A percentile compares a stretch with the other conserved stretches of the same genome.
phyloP scores from a whole-genome alignment of 2,329 filamentous ascomycete species.

The Aspergillus hortae region DNA sequence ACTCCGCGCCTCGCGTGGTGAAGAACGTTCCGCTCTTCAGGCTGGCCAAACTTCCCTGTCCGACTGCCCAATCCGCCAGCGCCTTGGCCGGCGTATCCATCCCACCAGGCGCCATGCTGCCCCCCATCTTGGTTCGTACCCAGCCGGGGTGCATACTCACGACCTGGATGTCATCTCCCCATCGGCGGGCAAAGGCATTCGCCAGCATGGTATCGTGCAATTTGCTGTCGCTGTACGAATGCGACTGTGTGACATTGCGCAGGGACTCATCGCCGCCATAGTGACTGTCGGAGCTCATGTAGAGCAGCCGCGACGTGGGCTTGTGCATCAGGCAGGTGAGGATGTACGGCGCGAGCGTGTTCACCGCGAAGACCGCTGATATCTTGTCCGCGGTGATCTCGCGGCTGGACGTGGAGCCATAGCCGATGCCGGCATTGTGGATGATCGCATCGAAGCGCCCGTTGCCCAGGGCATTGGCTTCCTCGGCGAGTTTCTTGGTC shows the following conservation, averaged over 20 bases:
- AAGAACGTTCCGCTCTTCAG: conserved; percentile 17
- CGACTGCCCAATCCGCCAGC: conserved; percentile 46
- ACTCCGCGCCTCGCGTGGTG: conserved; percentile 19
- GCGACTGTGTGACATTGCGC: conserved; percentile 28
- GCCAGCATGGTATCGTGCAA: conserved; percentile 55
- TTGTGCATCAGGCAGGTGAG: conserved; percentile 49
- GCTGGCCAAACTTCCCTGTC: conserved; percentile 17
- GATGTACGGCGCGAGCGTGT: conserved; percentile 57
- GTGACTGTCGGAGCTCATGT: conserved; percentile 52
- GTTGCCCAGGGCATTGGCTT: conserved; percentile 43
- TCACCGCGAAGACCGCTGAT: conserved; percentile 53
- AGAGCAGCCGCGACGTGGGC: conserved; percentile 50
- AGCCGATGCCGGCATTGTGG: conserved; percentile 56
- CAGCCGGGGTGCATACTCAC: conserved; percentile 53
- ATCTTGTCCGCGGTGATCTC: conserved; percentile 47
- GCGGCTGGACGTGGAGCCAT: conserved; percentile 28
- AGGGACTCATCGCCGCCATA: conserved; percentile 44
- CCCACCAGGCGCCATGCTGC: conserved; percentile 44
- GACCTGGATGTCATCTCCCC: conserved; percentile 44
- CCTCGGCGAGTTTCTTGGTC: conserved; percentile 49
- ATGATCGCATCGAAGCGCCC: conserved; percentile 55
- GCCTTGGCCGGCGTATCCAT: conserved; percentile 47
- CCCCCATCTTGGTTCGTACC: conserved; percentile 56
- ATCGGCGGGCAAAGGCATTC: conserved; percentile 50
- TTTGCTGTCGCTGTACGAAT: conserved; percentile 56